Evolutionary conservation across 2,329 filamentous ascomycete genomes (phyloP).

Genomic region (Xylaria sp.): DNA sequence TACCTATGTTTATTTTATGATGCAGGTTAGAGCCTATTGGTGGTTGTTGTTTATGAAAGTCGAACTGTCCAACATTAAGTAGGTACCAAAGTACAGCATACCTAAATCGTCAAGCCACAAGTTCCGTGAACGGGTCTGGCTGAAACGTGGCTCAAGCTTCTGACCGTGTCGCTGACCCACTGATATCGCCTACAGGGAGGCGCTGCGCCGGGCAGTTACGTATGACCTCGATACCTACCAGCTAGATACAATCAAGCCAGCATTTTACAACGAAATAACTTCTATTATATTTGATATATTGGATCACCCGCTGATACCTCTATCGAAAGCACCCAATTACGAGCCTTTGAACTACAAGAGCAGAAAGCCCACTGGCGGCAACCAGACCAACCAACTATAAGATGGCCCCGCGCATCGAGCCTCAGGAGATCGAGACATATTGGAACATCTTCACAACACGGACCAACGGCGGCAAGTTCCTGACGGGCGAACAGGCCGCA

Average conservation of each 20-base stretch:
- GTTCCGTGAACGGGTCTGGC: not conserved
- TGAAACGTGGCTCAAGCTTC: conserved; percentile 29
- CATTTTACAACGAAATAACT: conserved; percentile 4
- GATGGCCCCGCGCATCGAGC: conserved; percentile 72
- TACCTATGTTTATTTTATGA: no score
- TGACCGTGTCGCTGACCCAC: not conserved
- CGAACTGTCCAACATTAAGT: not conserved
- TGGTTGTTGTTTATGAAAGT: not conserved
- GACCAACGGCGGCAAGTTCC: conserved; percentile 68
- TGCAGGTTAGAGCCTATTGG: no score
- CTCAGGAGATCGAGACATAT: conserved; percentile 72
- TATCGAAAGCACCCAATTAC: not conserved
- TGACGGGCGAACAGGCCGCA: conserved; percentile 71
- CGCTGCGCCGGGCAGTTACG: conserved; percentile 27
- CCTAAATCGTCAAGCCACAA: not conserved
- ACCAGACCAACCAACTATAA: conserved; percentile 29
- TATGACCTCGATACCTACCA: conserved; percentile 16
- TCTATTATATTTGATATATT: not conserved
- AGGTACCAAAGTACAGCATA: no score
- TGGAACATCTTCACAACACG: conserved; percentile 72
- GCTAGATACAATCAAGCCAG: not conserved
- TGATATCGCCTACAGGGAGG: conserved; percentile 4
- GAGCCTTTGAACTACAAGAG: not conserved
- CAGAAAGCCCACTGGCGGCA: conserved; percentile 18
- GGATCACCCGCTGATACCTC: not conserved